Evolutionary conservation across 179 eudicot species (phyloP).

Genomic region (Heliamphora pulchella): DNA sequence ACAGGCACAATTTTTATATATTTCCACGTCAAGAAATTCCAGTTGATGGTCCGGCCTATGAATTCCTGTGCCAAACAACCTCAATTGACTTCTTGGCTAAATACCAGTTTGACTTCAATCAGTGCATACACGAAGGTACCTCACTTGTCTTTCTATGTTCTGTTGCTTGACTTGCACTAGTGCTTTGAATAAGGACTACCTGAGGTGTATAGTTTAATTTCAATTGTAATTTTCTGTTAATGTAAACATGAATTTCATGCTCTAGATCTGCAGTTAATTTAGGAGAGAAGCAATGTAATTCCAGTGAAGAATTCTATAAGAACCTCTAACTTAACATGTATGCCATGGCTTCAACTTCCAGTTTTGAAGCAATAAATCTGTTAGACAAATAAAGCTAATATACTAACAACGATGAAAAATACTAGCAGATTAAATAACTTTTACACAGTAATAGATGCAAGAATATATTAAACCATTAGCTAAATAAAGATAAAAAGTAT

Average conservation of each 20-base stretch:
- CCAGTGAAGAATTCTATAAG: neutral
- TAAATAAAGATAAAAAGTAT: no score
- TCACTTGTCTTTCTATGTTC: constrained; percentile 4
- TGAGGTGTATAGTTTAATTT: neutral
- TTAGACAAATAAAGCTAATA: no score
- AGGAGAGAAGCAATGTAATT: neutral
- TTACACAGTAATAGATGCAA: no score
- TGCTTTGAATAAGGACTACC: neutral
- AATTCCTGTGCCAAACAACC: constrained; percentile 85
- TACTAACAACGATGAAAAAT: no score
- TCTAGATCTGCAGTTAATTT: neutral
- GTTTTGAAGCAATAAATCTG: no score
- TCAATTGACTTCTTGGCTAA: constrained; percentile 87
- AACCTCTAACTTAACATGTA: no score
- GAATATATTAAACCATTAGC: no score
- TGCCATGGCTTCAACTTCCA: neutral
- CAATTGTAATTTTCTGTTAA: neutral
- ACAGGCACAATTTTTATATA: constrained; percentile 86
- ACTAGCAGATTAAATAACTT: no score
- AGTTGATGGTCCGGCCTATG: constrained; percentile 45
- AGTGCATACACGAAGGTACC: constrained; percentile 79
- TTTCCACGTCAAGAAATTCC: constrained; percentile 88
- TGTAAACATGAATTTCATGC: neutral
- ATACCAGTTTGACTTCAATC: constrained; percentile 87
- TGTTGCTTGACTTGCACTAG: neutral